A percentile compares a stretch with the other conserved stretches of the same genome.
These are phyloP conservation scores for Emericellopsis atlantica DNA, from an alignment of 2,329 filamentous ascomycete species.

Conservation along the genomic window DNA sequence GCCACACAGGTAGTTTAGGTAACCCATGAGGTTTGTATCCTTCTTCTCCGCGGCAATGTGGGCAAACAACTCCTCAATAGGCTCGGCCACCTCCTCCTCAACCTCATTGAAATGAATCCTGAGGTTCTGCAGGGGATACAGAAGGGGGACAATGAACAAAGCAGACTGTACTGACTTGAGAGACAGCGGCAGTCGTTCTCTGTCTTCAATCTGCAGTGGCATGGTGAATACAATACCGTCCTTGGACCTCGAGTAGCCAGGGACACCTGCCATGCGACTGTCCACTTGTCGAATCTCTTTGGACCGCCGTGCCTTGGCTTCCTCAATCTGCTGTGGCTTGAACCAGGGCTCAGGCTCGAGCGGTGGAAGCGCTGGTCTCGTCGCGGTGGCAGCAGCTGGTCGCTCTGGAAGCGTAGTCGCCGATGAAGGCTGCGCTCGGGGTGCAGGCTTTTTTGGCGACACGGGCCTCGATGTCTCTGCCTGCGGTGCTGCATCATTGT, in stretches of 20 bases:
- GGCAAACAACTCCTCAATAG: constrained; percentile 53
- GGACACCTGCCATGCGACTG: constrained; percentile 56
- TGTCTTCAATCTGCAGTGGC: constrained; percentile 54
- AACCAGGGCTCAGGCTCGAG: constrained; percentile 27
- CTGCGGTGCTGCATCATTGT: constrained; percentile 26
- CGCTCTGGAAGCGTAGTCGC: constrained; percentile 2
- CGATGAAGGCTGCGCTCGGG: background rate
- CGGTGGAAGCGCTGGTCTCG: constrained; percentile 19
- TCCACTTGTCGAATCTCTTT: constrained; percentile 62
- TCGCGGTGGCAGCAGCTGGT: background rate
- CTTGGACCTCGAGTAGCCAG: constrained; percentile 53
- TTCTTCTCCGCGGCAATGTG: constrained; percentile 41
- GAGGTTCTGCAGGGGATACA: constrained; percentile 61
- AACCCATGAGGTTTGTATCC: constrained; percentile 55
- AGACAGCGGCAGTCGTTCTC: constrained; percentile 43
- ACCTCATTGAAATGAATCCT: constrained; percentile 54
- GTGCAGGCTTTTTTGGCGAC: constrained; percentile 5
- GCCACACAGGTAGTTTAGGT: constrained; percentile 62
- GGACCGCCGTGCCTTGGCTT: constrained; percentile 50
- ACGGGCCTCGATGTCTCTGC: constrained; percentile 2
- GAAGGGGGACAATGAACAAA: constrained; percentile 54
- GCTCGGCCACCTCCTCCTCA: constrained; percentile 44
- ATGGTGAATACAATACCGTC: constrained; percentile 61
- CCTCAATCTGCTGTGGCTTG: constrained; percentile 44
- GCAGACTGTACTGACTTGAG: constrained; percentile 51